A percentile compares a stretch with the other conserved stretches of the same genome.
phyloP scores from a whole-genome alignment of 2,329 filamentous ascomycete genomes.

The Diaporthe batatas region DNA sequence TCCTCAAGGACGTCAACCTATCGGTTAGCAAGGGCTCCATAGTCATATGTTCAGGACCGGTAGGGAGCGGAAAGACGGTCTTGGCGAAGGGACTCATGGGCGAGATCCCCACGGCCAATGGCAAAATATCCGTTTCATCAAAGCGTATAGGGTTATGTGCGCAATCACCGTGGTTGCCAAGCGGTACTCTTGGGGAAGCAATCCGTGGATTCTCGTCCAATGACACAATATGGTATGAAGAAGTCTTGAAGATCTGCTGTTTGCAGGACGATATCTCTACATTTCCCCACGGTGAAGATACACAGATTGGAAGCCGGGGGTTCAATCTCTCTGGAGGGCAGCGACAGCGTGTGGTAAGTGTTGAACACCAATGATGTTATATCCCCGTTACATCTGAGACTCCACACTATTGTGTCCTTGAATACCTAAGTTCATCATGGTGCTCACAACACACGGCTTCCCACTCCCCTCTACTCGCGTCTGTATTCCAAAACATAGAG shows the following conservation, averaged over 20 bases:
- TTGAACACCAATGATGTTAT: neutral
- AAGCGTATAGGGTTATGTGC: neutral
- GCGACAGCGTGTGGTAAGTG: slow-evolving; percentile 1
- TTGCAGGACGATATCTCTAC: neutral
- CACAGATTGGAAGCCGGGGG: slow-evolving; percentile 1
- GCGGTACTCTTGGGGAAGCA: neutral
- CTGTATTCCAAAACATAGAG: neutral
- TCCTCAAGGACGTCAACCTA: neutral
- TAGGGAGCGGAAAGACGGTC: neutral
- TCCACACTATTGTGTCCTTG: neutral
- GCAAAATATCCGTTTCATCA: neutral
- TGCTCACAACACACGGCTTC: too few relatives aligned
- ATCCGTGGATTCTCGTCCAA: neutral
- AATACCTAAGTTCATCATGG: neutral
- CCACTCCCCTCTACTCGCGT: too few relatives aligned
- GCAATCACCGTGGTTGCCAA: neutral
- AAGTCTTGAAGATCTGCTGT: neutral
- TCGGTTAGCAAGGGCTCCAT: neutral
- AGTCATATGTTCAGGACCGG: neutral
- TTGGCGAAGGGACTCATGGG: neutral
- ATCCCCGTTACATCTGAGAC: neutral
- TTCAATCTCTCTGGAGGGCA: neutral
- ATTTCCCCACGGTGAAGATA: neutral
- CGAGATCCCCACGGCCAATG: neutral
- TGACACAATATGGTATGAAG: neutral